A percentile compares a stretch with the other conserved stretches of the same genome.
phyloP scores from a whole-genome alignment of 495 filamentous ascomycete species.

The Podospora didyma region DNA sequence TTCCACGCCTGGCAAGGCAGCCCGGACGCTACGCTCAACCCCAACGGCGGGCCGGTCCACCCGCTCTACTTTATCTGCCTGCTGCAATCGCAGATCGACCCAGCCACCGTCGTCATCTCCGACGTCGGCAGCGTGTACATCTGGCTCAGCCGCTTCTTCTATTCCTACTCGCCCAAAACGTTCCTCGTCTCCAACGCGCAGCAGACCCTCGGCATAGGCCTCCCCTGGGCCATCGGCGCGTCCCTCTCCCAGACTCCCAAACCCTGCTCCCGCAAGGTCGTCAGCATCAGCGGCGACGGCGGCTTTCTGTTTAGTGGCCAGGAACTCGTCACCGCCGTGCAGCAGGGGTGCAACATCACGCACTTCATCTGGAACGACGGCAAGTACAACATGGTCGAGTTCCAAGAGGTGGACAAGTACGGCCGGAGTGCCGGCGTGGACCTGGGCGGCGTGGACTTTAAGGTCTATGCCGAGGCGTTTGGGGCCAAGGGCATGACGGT shows the following conservation, averaged over 20 bases:
- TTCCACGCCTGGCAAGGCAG: constrained; percentile 20
- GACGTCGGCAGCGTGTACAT: constrained; percentile 41
- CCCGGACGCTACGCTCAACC: constrained; percentile 8
- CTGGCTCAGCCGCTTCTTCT: constrained; percentile 37
- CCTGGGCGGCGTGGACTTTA: constrained; percentile 35
- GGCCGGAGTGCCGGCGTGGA: constrained; percentile 30
- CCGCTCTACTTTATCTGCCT: constrained; percentile 32
- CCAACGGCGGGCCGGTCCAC: constrained; percentile 22
- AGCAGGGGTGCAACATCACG: constrained; percentile 38
- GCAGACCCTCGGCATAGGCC: constrained; percentile 37
- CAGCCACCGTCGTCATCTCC: constrained; percentile 25
- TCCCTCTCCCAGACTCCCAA: constrained; percentile 25
- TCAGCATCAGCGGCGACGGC: constrained; percentile 31
- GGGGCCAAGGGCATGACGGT: constrained; percentile 32
- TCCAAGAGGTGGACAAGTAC: constrained; percentile 40
- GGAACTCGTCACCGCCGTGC: constrained; percentile 32
- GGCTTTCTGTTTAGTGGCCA: constrained; percentile 38
- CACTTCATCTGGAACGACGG: constrained; percentile 42
- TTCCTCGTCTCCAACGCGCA: constrained; percentile 37
- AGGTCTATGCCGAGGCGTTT: constrained; percentile 34
- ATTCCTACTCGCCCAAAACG: constrained; percentile 30
- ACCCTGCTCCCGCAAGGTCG: constrained; percentile 30
- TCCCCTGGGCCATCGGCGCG: constrained; percentile 39
- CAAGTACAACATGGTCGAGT: constrained; percentile 39
- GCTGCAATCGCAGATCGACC: constrained; percentile 25